Conservation (phyloP, 1,284 basidiomycete genomes). For the Papiliotrema nemorosa region DNA sequence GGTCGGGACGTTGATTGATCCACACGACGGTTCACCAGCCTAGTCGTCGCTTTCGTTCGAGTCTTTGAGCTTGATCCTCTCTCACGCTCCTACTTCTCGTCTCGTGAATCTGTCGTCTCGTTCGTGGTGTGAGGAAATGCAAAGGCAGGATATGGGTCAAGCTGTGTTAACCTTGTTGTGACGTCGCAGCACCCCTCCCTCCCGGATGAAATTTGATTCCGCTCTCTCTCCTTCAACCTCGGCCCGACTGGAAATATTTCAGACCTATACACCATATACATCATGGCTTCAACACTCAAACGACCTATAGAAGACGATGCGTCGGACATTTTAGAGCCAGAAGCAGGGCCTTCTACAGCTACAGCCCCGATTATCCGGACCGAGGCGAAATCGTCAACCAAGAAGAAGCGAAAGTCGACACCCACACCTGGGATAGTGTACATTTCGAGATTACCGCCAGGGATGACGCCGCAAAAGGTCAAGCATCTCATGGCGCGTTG, state of each 20-base stretch:
- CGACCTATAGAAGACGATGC: background rate
- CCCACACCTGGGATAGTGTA: slow-evolving; percentile 74
- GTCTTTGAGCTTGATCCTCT: too few species aligned
- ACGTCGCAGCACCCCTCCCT: background rate
- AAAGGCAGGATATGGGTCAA: too few species aligned
- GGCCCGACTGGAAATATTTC: background rate
- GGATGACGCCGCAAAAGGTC: slow-evolving; percentile 96
- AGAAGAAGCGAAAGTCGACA: slow-evolving; percentile 26
- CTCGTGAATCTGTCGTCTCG: too few species aligned
- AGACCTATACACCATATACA: background rate
- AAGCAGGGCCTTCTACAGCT: slow-evolving; percentile 6
- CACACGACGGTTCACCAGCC: background rate
- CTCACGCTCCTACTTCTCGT: too few species aligned
- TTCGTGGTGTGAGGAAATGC: too few species aligned
- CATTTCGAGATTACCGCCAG: slow-evolving; percentile 95
- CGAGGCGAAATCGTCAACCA: background rate
- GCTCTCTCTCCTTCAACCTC: background rate
- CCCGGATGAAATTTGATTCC: background rate
- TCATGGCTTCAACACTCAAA: background rate
- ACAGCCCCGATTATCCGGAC: background rate
- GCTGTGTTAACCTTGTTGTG: background rate
- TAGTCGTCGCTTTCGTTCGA: background rate
- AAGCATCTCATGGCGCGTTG: slow-evolving; percentile 83
- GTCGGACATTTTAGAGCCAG: background rate
- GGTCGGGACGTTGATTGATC: background rate